These are phyloP conservation scores for Haberlea rhodopensis DNA, from an alignment of 257 asterid genomes.

Conservation along the genomic window DNA sequence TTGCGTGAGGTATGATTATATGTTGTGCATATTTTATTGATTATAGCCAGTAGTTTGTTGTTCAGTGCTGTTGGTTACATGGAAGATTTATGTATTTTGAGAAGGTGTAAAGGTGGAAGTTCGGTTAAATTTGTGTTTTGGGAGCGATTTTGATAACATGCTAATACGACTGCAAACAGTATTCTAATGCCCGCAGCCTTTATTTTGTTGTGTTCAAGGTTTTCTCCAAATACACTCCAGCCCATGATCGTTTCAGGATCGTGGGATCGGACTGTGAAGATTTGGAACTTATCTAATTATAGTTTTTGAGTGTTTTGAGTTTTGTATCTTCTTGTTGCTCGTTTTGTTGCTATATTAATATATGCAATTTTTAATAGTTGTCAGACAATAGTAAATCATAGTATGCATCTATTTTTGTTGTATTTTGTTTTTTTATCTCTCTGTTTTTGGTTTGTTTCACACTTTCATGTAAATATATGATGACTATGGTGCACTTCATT, in stretches of 20 bases:
- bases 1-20: conserved; percentile 39
- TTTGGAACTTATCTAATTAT: conserved; percentile 66
- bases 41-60: not conserved
- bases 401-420: not conserved
- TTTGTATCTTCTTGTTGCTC: not conserved
- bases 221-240: conserved; percentile 51
- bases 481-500: not conserved
- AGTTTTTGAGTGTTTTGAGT: not conserved
- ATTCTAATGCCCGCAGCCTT: not conserved
- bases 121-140: not conserved
- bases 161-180: not conserved
- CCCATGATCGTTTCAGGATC: conserved; percentile 77
- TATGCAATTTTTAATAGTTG: not conserved
- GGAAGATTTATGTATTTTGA: too few species aligned
- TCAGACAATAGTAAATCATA: not conserved
- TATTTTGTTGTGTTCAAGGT: conserved; percentile 6
- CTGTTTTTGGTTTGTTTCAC: not conserved
- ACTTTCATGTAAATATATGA: too few species aligned
- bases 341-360: not conserved
- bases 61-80: not conserved
- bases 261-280: conserved; percentile 70
- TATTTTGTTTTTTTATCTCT: too few species aligned
- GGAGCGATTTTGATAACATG: not conserved
- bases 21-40: too few species aligned
- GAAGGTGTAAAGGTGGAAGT: too few species aligned